Conservation (phyloP, 108 stramenopile species). For the Stephanodiscus minutulus region DNA sequence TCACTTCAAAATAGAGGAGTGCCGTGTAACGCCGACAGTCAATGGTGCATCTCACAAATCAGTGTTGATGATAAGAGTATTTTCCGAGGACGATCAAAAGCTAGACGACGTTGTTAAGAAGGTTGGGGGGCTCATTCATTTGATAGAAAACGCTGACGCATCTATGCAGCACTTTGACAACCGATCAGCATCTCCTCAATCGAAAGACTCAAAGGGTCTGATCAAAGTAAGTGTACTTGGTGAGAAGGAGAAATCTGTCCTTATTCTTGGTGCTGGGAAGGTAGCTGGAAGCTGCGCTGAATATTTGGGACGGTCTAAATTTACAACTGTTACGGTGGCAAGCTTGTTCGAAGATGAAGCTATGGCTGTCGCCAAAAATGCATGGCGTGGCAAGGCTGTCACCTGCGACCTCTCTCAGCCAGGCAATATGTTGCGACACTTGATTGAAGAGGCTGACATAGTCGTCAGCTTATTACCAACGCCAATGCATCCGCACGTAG, state of each 20-base stretch:
- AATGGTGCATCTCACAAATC: slow-evolving; percentile 40
- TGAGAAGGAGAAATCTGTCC: slow-evolving; percentile 53
- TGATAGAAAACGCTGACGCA: slow-evolving; percentile 61
- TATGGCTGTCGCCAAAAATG: slow-evolving; percentile 43
- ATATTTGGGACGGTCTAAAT: slow-evolving; percentile 54
- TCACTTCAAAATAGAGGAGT: slow-evolving; percentile 65
- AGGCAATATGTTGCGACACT: slow-evolving; percentile 34
- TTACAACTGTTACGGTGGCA: slow-evolving; percentile 62
- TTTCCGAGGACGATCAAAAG: slow-evolving; percentile 38
- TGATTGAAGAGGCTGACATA: slow-evolving; percentile 66
- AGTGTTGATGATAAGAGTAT: slow-evolving; percentile 49
- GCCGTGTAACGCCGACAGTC: slow-evolving; percentile 48
- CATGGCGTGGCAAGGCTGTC: slow-evolving; percentile 49
- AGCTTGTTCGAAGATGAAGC: slow-evolving; percentile 65
- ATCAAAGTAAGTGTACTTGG: slow-evolving; percentile 31
- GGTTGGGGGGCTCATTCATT: slow-evolving; percentile 50
- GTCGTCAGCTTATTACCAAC: slow-evolving; percentile 88
- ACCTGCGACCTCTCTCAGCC: slow-evolving; percentile 51
- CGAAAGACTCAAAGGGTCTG: slow-evolving; percentile 6
- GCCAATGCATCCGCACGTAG: slow-evolving; percentile 75
- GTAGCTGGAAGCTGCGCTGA: slow-evolving; percentile 76
- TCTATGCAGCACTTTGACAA: slow-evolving; percentile 51
- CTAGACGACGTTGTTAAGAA: slow-evolving; percentile 48
- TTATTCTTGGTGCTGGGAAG: slow-evolving; percentile 80
- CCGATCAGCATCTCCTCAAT: not conserved